These are phyloP conservation scores for Cyclanthera cordifolia DNA, from an alignment of 306 rosid species.

Conservation along the genomic window DNA sequence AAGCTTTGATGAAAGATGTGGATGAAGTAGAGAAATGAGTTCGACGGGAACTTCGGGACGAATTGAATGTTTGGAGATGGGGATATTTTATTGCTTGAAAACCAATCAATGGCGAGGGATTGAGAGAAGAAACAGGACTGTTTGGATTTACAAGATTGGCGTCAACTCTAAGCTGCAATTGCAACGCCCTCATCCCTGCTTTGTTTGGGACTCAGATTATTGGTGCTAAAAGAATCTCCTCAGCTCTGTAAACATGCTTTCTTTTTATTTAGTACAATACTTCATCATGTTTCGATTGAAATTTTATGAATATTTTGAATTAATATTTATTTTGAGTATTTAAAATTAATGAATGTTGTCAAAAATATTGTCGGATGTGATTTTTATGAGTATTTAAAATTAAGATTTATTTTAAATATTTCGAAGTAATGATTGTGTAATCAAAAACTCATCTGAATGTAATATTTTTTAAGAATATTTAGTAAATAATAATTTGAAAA, in stretches of 20 bases:
- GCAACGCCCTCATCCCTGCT: constrained; percentile 6
- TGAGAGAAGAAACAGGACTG: constrained; percentile 23
- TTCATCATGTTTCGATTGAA: too few relatives aligned
- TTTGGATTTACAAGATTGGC: constrained; percentile 27
- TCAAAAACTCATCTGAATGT: too few relatives aligned
- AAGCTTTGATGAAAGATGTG: constrained; percentile 27
- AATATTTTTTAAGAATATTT: too few relatives aligned
- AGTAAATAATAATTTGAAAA: too few relatives aligned
- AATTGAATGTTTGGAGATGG: constrained; percentile 9
- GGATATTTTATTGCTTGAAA: constrained; percentile 17
- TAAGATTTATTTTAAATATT: too few relatives aligned
- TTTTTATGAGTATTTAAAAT: too few relatives aligned
- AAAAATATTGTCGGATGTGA: too few relatives aligned
- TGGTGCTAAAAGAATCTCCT: not conserved
- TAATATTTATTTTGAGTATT: too few relatives aligned
- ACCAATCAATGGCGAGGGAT: constrained; percentile 13
- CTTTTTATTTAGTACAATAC: too few relatives aligned
- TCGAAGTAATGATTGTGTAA: too few relatives aligned
- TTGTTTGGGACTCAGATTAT: not conserved
- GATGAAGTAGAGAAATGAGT: constrained; percentile 17
- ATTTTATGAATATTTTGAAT: too few relatives aligned
- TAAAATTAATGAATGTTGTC: too few relatives aligned
- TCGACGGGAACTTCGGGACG: constrained; percentile 13
- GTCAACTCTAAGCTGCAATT: not conserved
- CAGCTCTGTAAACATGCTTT: not conserved